Evolutionary conservation across 352 stramenopile genomes (phyloP).

Genomic region (Nothophytophthora sp.): DNA sequence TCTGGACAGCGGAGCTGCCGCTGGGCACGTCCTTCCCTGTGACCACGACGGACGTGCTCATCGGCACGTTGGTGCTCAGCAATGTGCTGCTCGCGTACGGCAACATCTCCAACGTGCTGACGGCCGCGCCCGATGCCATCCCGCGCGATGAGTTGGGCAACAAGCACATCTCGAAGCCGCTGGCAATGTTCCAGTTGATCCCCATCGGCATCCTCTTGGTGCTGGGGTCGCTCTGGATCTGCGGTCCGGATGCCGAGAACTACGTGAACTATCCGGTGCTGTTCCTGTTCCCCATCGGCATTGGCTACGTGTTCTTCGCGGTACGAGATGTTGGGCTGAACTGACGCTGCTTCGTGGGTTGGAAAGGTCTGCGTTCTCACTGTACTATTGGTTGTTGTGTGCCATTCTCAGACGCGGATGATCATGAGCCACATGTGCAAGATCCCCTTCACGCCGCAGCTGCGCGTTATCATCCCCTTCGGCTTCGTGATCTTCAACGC

Average conservation of each 20-base stretch:
- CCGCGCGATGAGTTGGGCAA: conserved; percentile 69
- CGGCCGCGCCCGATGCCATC: conserved; percentile 51
- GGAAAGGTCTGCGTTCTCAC: no score
- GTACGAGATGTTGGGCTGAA: conserved; percentile 27
- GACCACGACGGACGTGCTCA: conserved; percentile 56
- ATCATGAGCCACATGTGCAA: conserved; percentile 92
- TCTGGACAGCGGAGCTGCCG: conserved; percentile 54
- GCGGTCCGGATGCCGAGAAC: conserved; percentile 57
- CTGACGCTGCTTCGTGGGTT: no score
- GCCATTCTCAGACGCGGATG: conserved; percentile 90
- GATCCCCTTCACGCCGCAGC: conserved; percentile 79
- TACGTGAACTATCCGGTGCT: conserved; percentile 73
- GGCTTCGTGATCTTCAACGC: conserved; percentile 75
- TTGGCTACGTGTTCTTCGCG: conserved; percentile 86
- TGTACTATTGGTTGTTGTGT: no score
- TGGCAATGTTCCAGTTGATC: conserved; percentile 75
- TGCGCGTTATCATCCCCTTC: conserved; percentile 82
- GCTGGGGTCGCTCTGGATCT: conserved; percentile 75
- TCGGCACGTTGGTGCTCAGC: conserved; percentile 58
- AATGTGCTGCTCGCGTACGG: conserved; percentile 77
- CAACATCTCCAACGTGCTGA: conserved; percentile 80
- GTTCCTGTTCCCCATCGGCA: conserved; percentile 81
- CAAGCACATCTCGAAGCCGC: conserved; percentile 83
- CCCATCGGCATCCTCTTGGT: conserved; percentile 60
- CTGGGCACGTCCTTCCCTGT: conserved; percentile 18